Evolutionary conservation across 2,329 filamentous ascomycete species (phyloP).

Genomic region (Phialophora chinensis): DNA sequence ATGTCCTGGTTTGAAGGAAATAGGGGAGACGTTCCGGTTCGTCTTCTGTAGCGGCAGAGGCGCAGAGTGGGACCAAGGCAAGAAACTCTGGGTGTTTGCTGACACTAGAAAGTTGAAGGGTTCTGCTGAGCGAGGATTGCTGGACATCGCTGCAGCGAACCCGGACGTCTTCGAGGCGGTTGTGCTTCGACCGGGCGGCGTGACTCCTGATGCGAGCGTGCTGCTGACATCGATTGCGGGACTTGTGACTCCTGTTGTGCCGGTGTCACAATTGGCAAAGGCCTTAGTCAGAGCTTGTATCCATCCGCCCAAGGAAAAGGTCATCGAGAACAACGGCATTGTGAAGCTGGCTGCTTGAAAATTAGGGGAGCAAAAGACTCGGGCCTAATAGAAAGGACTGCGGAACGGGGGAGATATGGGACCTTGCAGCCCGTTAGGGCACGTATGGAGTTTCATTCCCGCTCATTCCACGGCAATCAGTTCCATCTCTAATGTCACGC

Average conservation of each 20-base stretch:
- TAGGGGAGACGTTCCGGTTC: constrained; percentile 18
- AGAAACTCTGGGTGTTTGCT: constrained; percentile 13
- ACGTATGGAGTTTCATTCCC: neutral
- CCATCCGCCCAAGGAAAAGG: constrained; percentile 4
- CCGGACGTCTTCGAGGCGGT: constrained; percentile 14
- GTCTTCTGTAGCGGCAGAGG: constrained; percentile 26
- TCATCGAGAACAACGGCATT: constrained; percentile 20
- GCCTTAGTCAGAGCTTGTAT: constrained; percentile 18
- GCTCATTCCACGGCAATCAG: constrained; percentile 25
- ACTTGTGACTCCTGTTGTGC: constrained; percentile 12
- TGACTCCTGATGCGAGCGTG: constrained; percentile 10
- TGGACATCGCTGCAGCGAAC: constrained; percentile 18
- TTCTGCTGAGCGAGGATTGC: constrained; percentile 13
- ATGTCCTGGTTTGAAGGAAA: neutral
- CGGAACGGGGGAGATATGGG: too few relatives aligned
- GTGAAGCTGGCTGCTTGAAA: constrained; percentile 6
- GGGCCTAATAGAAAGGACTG: neutral
- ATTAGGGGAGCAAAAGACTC: too few relatives aligned
- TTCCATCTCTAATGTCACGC: constrained; percentile 24
- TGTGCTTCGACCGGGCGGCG: constrained; percentile 24
- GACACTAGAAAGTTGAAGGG: constrained; percentile 26
- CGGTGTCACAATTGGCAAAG: constrained; percentile 17
- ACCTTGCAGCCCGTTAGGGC: neutral
- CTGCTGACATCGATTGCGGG: constrained; percentile 1
- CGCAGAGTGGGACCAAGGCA: constrained; percentile 21